Evolutionary conservation across 331 rosid genomes (phyloP).

Genomic region (Quercus phellos): DNA sequence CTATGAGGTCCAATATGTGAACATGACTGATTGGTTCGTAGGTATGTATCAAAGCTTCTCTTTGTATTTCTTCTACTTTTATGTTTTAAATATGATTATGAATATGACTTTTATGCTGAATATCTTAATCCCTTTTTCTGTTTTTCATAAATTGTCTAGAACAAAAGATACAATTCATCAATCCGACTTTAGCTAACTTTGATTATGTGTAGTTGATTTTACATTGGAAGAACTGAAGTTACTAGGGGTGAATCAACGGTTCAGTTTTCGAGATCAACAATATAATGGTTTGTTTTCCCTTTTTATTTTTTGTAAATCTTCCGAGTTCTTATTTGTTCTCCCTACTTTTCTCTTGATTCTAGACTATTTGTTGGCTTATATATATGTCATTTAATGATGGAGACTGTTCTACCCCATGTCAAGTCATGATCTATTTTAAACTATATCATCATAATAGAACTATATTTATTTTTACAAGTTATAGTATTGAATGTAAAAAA

Average conservation of each 20-base stretch:
- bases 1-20: slow-evolving; percentile 69
- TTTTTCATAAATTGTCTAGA: too few species aligned
- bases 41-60: slow-evolving; percentile 30
- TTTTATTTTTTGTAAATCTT: not conserved
- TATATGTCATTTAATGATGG: not conserved
- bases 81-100: not conserved
- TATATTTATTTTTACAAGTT: too few species aligned
- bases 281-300: slow-evolving; percentile 53
- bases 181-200: not conserved
- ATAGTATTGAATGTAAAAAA: too few species aligned
- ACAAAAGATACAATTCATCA: too few species aligned
- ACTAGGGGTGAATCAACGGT: slow-evolving; percentile 71
- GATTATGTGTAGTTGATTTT: slow-evolving; percentile 70
- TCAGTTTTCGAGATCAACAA: slow-evolving; percentile 64
- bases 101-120: not conserved
- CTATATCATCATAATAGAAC: too few species aligned
- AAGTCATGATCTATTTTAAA: not conserved
- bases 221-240: slow-evolving; percentile 68
- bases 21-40: slow-evolving; percentile 65
- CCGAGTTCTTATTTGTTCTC: not conserved
- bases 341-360: too few species aligned
- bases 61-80: not conserved
- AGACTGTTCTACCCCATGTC: not conserved
- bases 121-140: too few species aligned
- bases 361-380: too few species aligned